Evolutionary conservation across 768 basidiomycete species (phyloP), one percentile per base, ranked within the genome.

Genomic region (Gymnopilus junonius): DNA sequence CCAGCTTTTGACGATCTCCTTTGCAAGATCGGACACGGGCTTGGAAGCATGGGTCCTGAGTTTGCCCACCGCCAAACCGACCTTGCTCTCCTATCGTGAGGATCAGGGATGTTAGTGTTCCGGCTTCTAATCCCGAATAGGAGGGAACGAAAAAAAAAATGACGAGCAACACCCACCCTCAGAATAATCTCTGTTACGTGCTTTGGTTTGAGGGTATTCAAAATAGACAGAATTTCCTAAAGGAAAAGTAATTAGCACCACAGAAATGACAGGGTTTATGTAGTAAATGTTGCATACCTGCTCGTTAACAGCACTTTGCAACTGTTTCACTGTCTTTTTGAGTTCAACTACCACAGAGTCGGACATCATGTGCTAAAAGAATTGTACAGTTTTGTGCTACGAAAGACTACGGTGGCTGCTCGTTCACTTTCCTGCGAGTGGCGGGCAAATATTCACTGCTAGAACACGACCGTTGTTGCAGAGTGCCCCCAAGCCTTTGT

Each of bases 1-100:
- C 95, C 95, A 97, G 70, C 90, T 91, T 76, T 89, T 93, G 53
- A 97, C 95, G 46, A 96, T 80, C 67, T 94, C 94, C 75, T 96
- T 97, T 17, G 95, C 93, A 6, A 92, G 79, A 66, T 93, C 91
- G 8, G 93, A 74, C 8, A 97, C 88, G 11, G 88, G 83, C 70
- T 90, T 92, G 12, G 84, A 79, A 0, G 84, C 78, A 75, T 95
- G 90, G 31, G 83, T 82, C 50, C 95, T 86, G 17, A 96, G 83
- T 79, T 96, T 96, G 56, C 94, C 94, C 2, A 97, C 94, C 0
- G 94, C 92, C n/a, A 97, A 78, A 53, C 95, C 95, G 3, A 90
- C 91, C 76, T 92, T 95, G 75, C 93, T 95, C 77, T 96, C 94
- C 95, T 96, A 69, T 29, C 65, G 34, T 55, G 58, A 25, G 59